Conservation (phyloP, 371 early-diverging fungal species). For the Batrachochytrium dendrobatidis region DNA sequence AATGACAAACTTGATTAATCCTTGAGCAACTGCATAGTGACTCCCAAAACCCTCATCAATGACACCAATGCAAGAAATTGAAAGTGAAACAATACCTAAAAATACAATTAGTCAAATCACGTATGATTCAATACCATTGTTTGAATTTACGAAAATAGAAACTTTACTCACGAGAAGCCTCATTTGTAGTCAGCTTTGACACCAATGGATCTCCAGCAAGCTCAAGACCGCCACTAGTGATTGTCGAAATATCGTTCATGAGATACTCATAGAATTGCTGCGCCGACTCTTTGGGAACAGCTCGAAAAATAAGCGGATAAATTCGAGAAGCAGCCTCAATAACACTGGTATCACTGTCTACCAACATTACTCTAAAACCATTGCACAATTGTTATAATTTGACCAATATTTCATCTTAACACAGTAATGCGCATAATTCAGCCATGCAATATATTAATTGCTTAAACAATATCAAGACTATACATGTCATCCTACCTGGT, state of each 20-base stretch:
- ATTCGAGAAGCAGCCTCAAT: conserved; percentile 26
- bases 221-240: conserved; percentile 26
- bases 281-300: conserved; percentile 20
- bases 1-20: conserved; percentile 26
- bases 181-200: conserved; percentile 19
- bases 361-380: conserved; percentile 22
- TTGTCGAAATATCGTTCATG: conserved; percentile 25
- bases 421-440: too few relatives aligned
- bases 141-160: background rate
- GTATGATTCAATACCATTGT: background rate
- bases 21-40: conserved; percentile 23
- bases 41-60: background rate
- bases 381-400: background rate
- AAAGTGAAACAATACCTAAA: background rate
- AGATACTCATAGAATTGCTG: conserved; percentile 33
- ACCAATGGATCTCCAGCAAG: conserved; percentile 36
- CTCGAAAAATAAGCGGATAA: conserved; percentile 40
- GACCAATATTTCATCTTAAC: too few relatives aligned
- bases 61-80: background rate
- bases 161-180: conserved; percentile 2
- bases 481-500: conserved; percentile 16
- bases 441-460: too few relatives aligned
- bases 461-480: too few relatives aligned
- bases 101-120: background rate
- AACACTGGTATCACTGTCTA: conserved; percentile 30